phyloP scores from a whole-genome alignment of 495 filamentous ascomycete species.

The Articulospora tetracladia region DNA sequence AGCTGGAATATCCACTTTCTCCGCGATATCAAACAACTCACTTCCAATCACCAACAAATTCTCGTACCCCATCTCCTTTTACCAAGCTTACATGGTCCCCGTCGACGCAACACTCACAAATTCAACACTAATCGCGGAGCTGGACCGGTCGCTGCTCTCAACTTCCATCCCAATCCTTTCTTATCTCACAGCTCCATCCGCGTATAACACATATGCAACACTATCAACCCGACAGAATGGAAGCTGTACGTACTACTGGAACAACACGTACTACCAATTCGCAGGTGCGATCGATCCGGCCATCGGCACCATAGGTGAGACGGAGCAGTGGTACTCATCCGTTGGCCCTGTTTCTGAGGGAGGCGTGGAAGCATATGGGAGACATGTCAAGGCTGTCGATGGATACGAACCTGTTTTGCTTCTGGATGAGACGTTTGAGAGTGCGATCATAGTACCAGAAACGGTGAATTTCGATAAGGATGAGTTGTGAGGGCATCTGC shows the following conservation, averaged over 20 bases:
- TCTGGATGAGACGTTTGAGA: constrained; percentile 5
- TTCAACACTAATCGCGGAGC: background rate
- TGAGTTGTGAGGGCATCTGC: background rate
- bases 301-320: constrained; percentile 2
- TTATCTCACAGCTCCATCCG: constrained; percentile 2
- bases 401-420: constrained; percentile 13
- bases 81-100: background rate
- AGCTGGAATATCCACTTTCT: background rate
- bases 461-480: background rate
- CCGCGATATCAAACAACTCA: background rate
- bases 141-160: constrained; percentile 2
- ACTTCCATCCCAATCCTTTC: constrained; percentile 8
- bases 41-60: constrained; percentile 2
- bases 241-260: constrained; percentile 11
- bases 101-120: background rate
- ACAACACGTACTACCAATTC: constrained; percentile 11
- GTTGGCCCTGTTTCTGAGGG: background rate
- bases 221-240: constrained; percentile 9
- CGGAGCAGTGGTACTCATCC: constrained; percentile 14
- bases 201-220: background rate
- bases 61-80: constrained; percentile 8
- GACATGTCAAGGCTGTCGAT: constrained; percentile 15
- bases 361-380: constrained; percentile 1
- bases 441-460: constrained; percentile 1
- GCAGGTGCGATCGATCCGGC: constrained; percentile 16